Evolutionary conservation across 495 filamentous ascomycete genomes (phyloP), one percentile per base, ranked within the genome.

Genomic region (Daldinia childiae): DNA sequence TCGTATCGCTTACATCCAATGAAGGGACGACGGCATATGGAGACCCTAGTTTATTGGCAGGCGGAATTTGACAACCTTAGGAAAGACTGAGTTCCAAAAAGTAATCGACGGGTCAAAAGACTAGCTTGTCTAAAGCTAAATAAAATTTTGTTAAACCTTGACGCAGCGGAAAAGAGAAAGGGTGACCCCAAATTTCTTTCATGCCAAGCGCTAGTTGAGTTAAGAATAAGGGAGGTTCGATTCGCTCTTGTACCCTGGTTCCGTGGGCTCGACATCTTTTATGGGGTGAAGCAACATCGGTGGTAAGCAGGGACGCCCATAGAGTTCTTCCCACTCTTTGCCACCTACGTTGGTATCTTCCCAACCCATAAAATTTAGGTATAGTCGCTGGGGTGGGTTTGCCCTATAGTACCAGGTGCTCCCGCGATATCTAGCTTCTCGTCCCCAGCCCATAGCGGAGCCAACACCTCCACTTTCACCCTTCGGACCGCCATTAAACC

Each of bases 321-420:
- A 77, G 5, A 66, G 26, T 29, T 76, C 78, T 76, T 89, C 87
- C 84, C 86, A 88, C 73, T 85, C 79, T 24, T 70, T 52, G 4
- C 86, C 86, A 32, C 86, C 86, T 24, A 85, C 75, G 29, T 74
- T 79, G 19, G 78, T 82, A 54, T 86, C 84, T 57, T 87, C 84
- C 69, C 82, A 84, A 2, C 89, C 88, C 75, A 91, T 77, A 83
- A 89, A 90, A 71, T 88, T 84, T 74, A 89, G 81, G 74, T 88
- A 91, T 41, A 92, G 63, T 57, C 83, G 79, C 76, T 82, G 82
- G 4, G 88, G 83, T 34, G 88, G 86, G 17, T 72, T 72, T 4
- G 84, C 82, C 12, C 81, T 77, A 74, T 82, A 90, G 66, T 88
- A 88, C 88, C 87, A 91, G 29, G 87, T 88, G 57, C 76, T 81